Evolutionary conservation across 2,329 filamentous ascomycete genomes (phyloP).

Genomic region (Chaetoscypha palmicola): DNA sequence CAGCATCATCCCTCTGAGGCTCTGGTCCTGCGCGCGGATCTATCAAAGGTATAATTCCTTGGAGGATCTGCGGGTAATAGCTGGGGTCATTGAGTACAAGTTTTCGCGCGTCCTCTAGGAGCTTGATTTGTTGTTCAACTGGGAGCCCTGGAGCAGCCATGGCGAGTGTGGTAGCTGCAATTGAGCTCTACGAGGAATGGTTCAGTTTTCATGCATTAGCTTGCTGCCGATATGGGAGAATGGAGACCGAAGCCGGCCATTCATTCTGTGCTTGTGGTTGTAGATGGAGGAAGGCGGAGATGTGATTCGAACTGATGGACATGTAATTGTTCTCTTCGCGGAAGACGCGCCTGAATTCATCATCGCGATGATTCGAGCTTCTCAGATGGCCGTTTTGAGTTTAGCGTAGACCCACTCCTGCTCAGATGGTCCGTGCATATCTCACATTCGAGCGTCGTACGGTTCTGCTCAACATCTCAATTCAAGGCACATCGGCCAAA

Average conservation of each 20-base stretch:
- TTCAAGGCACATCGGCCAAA: no score
- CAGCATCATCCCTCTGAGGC: slow-evolving; percentile 22
- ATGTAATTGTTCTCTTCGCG: neutral
- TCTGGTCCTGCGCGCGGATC: slow-evolving; percentile 43
- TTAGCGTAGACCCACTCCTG: slow-evolving; percentile 1
- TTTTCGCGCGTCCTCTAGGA: slow-evolving; percentile 84
- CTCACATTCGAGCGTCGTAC: no score
- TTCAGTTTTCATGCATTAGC: neutral
- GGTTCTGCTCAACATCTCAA: no score
- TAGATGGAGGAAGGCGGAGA: slow-evolving; percentile 2
- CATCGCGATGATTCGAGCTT: slow-evolving; percentile 1
- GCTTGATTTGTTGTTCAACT: slow-evolving; percentile 70
- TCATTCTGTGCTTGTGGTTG: slow-evolving; percentile 15
- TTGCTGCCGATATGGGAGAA: slow-evolving; percentile 13
- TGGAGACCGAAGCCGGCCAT: slow-evolving; percentile 1
- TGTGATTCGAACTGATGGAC: neutral
- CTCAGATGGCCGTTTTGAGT: neutral
- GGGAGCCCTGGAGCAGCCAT: slow-evolving; percentile 51
- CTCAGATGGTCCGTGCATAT: neutral
- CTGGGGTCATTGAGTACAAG: slow-evolving; percentile 80
- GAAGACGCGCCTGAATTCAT: slow-evolving; percentile 7
- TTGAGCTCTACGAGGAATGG: slow-evolving; percentile 23
- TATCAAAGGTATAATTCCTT: slow-evolving; percentile 88
- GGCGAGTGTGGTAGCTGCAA: slow-evolving; percentile 12
- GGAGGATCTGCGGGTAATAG: slow-evolving; percentile 87